Evolutionary conservation across 345 rosid species (phyloP).

Genomic region (Sisymbrium altissimum): DNA sequence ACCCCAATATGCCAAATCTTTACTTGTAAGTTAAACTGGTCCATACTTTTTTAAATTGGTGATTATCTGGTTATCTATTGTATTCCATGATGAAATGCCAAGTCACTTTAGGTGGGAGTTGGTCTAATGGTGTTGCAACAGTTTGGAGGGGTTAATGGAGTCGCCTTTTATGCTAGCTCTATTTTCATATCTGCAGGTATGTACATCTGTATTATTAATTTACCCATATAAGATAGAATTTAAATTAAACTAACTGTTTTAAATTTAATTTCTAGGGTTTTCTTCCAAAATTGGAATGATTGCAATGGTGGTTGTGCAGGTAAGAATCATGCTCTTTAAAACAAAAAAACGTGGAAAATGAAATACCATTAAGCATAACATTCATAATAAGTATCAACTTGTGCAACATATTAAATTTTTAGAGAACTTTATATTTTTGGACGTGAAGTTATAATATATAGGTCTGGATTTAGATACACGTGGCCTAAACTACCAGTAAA

Average conservation of each 20-base stretch:
- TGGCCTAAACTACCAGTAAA: too few species aligned
- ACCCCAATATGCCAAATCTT: conserved; percentile 32
- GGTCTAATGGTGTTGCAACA: conserved; percentile 83
- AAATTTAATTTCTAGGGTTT: conserved; percentile 43
- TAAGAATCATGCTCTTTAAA: too few species aligned
- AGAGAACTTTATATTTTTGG: too few species aligned
- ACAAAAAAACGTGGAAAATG: too few species aligned
- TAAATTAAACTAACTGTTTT: background rate
- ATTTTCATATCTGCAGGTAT: conserved; percentile 51
- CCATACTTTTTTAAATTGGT: background rate
- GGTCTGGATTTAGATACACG: too few species aligned
- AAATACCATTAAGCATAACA: too few species aligned
- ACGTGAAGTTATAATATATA: too few species aligned
- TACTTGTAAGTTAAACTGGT: conserved; percentile 33
- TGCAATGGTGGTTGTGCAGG: conserved; percentile 78
- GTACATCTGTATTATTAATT: background rate
- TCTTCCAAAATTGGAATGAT: conserved; percentile 67
- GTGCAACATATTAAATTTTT: too few species aligned
- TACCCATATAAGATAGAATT: background rate
- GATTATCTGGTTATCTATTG: too few species aligned
- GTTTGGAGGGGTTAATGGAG: conserved; percentile 68
- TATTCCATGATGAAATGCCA: background rate
- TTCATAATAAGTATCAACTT: too few species aligned
- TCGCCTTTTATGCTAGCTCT: conserved; percentile 52
- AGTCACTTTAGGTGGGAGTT: conserved; percentile 47